A percentile compares a stretch with the other conserved stretches of the same genome.
phyloP scores from a whole-genome alignment of 805 yeast species.

The Pichia membranifaciens region DNA sequence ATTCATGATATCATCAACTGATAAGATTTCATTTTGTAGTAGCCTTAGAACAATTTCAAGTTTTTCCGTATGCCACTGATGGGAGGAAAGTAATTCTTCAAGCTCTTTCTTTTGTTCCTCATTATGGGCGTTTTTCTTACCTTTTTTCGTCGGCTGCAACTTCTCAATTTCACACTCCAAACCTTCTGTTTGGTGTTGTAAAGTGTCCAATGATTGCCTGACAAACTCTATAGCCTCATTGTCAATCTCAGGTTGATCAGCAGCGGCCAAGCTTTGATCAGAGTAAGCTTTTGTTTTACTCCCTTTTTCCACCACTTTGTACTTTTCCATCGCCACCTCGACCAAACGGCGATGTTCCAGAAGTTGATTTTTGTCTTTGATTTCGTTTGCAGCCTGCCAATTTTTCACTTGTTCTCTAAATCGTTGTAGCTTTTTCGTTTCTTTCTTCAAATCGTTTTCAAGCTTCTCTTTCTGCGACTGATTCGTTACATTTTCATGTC shows the following conservation, averaged over 20 bases:
- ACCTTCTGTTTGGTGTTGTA: conserved; percentile 72
- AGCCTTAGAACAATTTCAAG: conserved; percentile 72
- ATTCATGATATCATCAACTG: conserved; percentile 66
- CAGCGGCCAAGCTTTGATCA: conserved; percentile 48
- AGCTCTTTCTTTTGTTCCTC: conserved; percentile 50
- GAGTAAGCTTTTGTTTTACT: conserved; percentile 53
- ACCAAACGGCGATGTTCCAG: conserved; percentile 40
- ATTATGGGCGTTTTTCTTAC: conserved; percentile 39
- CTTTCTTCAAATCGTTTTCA: conserved; percentile 52
- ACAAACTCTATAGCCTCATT: conserved; percentile 69
- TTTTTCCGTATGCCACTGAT: conserved; percentile 70
- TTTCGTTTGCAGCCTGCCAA: conserved; percentile 51
- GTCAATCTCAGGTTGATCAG: conserved; percentile 59
- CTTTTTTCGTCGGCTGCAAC: conserved; percentile 43
- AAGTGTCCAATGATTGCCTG: conserved; percentile 65
- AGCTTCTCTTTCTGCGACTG: conserved; percentile 51
- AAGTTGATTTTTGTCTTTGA: conserved; percentile 40
- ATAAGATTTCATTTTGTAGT: conserved; percentile 72
- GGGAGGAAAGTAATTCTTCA: conserved; percentile 64
- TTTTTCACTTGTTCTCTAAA: conserved; percentile 55
- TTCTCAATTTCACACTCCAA: conserved; percentile 67
- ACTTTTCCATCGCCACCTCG: conserved; percentile 52
- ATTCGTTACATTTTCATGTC: conserved; percentile 41
- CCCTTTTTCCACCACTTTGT: conserved; percentile 52
- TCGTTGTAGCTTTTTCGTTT: conserved; percentile 53